phyloP scores from a whole-genome alignment of 73 alveolate genomes.

The Effrenium voratum region DNA sequence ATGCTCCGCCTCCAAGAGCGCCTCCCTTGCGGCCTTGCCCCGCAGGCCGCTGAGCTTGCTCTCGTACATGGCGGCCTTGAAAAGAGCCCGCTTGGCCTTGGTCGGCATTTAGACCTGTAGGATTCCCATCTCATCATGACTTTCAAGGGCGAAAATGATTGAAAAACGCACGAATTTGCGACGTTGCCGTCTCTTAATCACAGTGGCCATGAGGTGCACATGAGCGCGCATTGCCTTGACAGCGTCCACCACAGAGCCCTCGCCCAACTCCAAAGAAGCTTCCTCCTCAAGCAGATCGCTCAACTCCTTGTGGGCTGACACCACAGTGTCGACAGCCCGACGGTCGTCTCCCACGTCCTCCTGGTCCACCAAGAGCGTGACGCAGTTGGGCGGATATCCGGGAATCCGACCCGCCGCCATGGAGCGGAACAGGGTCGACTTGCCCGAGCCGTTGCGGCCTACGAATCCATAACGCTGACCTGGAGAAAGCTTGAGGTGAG shows the following conservation, averaged over 20 bases:
- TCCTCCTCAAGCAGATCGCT: slow-evolving; percentile 58
- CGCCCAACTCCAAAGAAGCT: background rate
- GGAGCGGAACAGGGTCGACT: slow-evolving; percentile 95
- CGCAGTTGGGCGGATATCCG: slow-evolving; percentile 83
- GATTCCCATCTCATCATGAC: too few relatives aligned
- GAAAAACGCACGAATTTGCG: background rate
- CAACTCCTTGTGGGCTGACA: slow-evolving; percentile 78
- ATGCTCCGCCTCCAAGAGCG: slow-evolving; percentile 63
- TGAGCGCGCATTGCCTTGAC: slow-evolving; percentile 61
- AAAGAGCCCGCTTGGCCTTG: background rate
- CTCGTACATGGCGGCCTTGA: slow-evolving; percentile 74
- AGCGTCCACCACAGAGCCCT: slow-evolving; percentile 42
- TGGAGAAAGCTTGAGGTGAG: slow-evolving; percentile 86
- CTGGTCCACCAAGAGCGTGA: slow-evolving; percentile 70
- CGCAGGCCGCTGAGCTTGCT: slow-evolving; percentile 93
- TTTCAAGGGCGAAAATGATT: too few relatives aligned
- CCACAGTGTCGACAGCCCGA: slow-evolving; percentile 68
- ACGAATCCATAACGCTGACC: slow-evolving; percentile 97
- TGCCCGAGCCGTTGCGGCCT: slow-evolving; percentile 99
- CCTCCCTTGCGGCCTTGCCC: slow-evolving; percentile 89
- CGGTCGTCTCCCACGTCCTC: slow-evolving; percentile 92
- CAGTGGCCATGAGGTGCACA: too few relatives aligned
- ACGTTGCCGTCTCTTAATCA: too few relatives aligned
- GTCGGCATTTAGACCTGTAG: too few relatives aligned
- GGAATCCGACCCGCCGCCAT: slow-evolving; percentile 96